Evolutionary conservation across 352 stramenopile genomes (phyloP).

Genomic region (Pythium plurisporium): DNA sequence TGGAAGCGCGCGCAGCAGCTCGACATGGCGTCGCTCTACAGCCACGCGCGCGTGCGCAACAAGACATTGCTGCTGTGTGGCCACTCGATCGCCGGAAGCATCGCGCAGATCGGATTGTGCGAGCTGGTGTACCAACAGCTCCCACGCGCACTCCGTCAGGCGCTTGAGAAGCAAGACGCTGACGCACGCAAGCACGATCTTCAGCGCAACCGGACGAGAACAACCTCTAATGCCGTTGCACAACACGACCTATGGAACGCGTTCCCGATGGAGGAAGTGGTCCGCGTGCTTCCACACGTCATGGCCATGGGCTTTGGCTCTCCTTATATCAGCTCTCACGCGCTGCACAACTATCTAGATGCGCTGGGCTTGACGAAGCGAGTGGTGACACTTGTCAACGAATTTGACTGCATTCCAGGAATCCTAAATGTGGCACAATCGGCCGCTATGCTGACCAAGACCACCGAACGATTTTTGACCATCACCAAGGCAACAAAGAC

Average conservation of each 20-base stretch:
- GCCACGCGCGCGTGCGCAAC: slow-evolving; percentile 34
- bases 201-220: neutral
- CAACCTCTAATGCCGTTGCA: neutral
- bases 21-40: slow-evolving; percentile 44
- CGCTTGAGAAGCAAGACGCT: slow-evolving; percentile 59
- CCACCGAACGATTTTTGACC: slow-evolving; percentile 68
- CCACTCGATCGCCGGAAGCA: slow-evolving; percentile 80
- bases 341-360: slow-evolving; percentile 42
- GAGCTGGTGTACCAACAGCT: slow-evolving; percentile 74
- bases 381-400: slow-evolving; percentile 78
- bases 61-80: slow-evolving; percentile 76
- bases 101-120: slow-evolving; percentile 72
- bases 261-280: slow-evolving; percentile 17
- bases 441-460: slow-evolving; percentile 70
- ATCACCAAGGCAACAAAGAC: slow-evolving; percentile 79
- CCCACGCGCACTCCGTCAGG: slow-evolving; percentile 36
- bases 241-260: slow-evolving; percentile 18
- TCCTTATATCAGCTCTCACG: slow-evolving; percentile 59
- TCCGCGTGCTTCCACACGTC: slow-evolving; percentile 37
- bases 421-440: slow-evolving; percentile 82
- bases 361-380: slow-evolving; percentile 43
- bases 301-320: slow-evolving; percentile 75
- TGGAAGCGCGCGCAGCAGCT: slow-evolving; percentile 65
- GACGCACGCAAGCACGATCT: slow-evolving; percentile 35
- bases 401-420: slow-evolving; percentile 82